Evolutionary conservation across 306 rosid genomes (phyloP).

Genomic region (Fagus sylvatica): DNA sequence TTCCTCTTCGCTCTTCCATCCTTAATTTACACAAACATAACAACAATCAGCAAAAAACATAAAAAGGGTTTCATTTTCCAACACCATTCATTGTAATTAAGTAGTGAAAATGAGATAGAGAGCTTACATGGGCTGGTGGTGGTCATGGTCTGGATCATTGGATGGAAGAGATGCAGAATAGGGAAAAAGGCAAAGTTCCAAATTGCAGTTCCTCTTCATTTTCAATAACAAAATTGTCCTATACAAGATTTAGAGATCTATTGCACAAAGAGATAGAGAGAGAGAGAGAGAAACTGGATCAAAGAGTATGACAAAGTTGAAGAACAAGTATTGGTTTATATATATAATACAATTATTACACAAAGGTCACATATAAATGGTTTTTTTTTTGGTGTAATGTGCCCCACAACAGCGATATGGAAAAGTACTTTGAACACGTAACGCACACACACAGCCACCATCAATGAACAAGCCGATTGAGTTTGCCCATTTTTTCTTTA

Average conservation of each 20-base stretch:
- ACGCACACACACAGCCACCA: not conserved
- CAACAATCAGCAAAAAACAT: too few species aligned
- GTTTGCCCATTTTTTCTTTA: too few species aligned
- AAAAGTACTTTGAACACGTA: slow-evolving; percentile 33
- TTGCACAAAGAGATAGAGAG: not conserved
- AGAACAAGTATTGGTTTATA: not conserved
- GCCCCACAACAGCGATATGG: not conserved
- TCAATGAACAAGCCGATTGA: too few species aligned
- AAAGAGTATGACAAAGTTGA: not conserved
- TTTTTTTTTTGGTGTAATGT: not conserved
- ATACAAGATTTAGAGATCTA: not conserved
- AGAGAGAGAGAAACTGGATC: not conserved
- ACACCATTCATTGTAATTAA: not conserved
- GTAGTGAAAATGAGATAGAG: not conserved
- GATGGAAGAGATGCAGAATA: slow-evolving; percentile 13
- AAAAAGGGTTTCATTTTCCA: not conserved
- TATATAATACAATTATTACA: not conserved
- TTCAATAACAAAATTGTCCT: too few species aligned
- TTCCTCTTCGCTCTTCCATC: too few species aligned
- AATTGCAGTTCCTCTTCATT: slow-evolving; percentile 61
- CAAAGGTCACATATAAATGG: too few species aligned
- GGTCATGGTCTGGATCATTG: not conserved
- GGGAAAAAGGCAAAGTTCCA: slow-evolving; percentile 67
- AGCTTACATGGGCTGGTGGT: too few species aligned
- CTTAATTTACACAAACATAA: too few species aligned